phyloP scores from a whole-genome alignment of 2,329 filamentous ascomycete species.

The Colletotrichum magnum region DNA sequence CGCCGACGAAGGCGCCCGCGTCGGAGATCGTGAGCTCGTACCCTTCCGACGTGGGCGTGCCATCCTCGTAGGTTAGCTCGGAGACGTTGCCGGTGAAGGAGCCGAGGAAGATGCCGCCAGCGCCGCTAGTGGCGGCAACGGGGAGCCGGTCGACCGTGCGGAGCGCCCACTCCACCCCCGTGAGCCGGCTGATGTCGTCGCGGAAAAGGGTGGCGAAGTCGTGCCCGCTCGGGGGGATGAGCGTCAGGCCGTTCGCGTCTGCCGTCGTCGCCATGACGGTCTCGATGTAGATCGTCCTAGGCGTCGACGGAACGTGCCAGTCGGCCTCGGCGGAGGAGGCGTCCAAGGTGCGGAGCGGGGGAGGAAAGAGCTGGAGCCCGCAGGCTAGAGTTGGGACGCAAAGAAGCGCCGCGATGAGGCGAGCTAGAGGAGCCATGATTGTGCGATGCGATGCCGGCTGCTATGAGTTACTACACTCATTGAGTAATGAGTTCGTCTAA shows the following conservation, averaged over 20 bases:
- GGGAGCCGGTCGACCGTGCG: slow-evolving; percentile 53
- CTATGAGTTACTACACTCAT: no score
- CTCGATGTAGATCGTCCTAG: slow-evolving; percentile 57
- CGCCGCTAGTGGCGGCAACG: slow-evolving; percentile 27
- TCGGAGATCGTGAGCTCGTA: slow-evolving; percentile 59
- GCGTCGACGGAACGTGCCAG: slow-evolving; percentile 1
- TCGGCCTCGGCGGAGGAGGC: neutral
- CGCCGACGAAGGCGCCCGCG: slow-evolving; percentile 53
- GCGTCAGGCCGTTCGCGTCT: slow-evolving; percentile 62
- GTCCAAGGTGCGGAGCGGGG: neutral
- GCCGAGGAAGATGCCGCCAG: slow-evolving; percentile 59
- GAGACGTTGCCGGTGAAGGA: slow-evolving; percentile 44
- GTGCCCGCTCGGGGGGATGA: slow-evolving; percentile 64
- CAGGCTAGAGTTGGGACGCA: slow-evolving; percentile 6
- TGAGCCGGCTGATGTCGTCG: slow-evolving; percentile 58
- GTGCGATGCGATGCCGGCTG: no score
- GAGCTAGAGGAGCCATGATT: neutral
- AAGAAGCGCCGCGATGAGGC: slow-evolving; percentile 1
- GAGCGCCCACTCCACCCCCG: slow-evolving; percentile 58
- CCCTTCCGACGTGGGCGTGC: slow-evolving; percentile 61
- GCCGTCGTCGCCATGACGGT: slow-evolving; percentile 52
- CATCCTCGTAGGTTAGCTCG: slow-evolving; percentile 61
- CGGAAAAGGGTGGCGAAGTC: slow-evolving; percentile 64
- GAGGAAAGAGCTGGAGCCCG: slow-evolving; percentile 29
- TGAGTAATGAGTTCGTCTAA: no score